Base-by-base conservation (phyloP, 495 filamentous ascomycete genomes). In the Amphirosellinia nigrospora region DNA sequence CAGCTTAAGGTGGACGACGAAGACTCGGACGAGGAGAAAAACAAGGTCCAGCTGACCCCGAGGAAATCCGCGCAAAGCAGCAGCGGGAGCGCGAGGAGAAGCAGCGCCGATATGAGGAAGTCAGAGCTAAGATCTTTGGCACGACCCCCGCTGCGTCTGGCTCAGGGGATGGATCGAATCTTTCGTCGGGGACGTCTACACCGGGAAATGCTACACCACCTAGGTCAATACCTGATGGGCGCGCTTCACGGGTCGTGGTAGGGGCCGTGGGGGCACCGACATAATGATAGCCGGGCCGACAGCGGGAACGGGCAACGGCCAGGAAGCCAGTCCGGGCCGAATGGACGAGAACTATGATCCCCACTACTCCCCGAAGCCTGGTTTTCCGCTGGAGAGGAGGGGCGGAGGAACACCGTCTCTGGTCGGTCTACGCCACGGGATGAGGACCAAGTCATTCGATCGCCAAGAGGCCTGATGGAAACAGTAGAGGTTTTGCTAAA, bases 61-160 rank as follows among this genome's bases (percentile, higher is more conserved):
- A 93, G 66, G 91, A 97, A 81, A 87, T 92, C 39, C 86, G 90
- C 64, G 84, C 88, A 15, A 89, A 90, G 70, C 89, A 93, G 43
- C 85, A 92, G 79, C 85, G 86, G 62, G 93, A 96, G 72, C 85
- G 87, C 4, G 94, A 96, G 74, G 94, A 97, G 80, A 97, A 94
- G 83, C 90, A 95, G 81, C 89, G 89, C 59, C 92, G 90, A 59
- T 97, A 97, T 77, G 90, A 94, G 64, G 94, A 97, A 80, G 92
- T 86, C 3, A 86, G 94, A 15, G 91, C 94, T 73, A 88, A 90
- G 76, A 86, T 97, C n/a, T 94, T 97, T 78, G 93, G 93, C 28
- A 68, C 71, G 1, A 64, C 46, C 34, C 46, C 64, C 8, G 26
- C 68, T 1, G 38, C 45, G 11, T 86, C 83, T 9, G 80, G 86